These are phyloP conservation scores for Physcomitrium patens DNA, from an alignment of 225 moss, liverwort and hornwort species.

Conservation along the genomic window DNA sequence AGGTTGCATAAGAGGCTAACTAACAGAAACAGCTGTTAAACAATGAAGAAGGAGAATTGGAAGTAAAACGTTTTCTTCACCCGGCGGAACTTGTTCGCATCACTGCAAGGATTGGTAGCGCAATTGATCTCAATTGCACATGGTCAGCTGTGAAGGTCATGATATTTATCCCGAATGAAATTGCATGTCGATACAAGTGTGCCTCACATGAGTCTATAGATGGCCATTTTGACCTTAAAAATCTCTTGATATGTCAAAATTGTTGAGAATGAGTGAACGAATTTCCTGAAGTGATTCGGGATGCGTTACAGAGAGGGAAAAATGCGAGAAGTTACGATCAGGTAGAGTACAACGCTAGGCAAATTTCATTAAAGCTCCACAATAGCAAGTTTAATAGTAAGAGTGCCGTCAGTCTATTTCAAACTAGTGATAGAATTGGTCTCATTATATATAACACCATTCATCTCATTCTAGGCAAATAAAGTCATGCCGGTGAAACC, in stretches of 20 bases:
- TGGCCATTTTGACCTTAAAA: too few relatives aligned
- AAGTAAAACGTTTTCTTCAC: constrained; percentile 5
- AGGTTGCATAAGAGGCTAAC: background rate
- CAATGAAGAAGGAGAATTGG: constrained; percentile 14
- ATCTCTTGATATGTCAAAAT: too few relatives aligned
- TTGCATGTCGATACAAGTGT: too few relatives aligned
- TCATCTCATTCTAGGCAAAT: too few relatives aligned
- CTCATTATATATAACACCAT: too few relatives aligned
- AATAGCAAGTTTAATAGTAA: background rate
- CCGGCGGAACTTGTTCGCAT: background rate
- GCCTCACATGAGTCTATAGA: too few relatives aligned
- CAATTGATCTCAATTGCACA: too few relatives aligned
- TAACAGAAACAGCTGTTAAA: constrained; percentile 7
- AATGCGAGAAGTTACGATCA: constrained; percentile 22
- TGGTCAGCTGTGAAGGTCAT: too few relatives aligned
- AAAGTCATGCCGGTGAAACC: too few relatives aligned
- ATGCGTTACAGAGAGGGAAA: constrained; percentile 24
- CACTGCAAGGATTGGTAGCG: constrained; percentile 16
- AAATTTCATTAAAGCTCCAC: background rate
- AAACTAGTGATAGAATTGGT: too few relatives aligned
- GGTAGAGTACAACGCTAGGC: background rate
- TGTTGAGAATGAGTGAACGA: constrained; percentile 7
- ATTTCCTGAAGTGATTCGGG: constrained; percentile 28
- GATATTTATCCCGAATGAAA: too few relatives aligned
- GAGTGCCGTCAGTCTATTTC: too few relatives aligned